These are phyloP conservation scores for Citrus unshiu DNA, from an alignment of 345 rosid species.

Conservation along the genomic window DNA sequence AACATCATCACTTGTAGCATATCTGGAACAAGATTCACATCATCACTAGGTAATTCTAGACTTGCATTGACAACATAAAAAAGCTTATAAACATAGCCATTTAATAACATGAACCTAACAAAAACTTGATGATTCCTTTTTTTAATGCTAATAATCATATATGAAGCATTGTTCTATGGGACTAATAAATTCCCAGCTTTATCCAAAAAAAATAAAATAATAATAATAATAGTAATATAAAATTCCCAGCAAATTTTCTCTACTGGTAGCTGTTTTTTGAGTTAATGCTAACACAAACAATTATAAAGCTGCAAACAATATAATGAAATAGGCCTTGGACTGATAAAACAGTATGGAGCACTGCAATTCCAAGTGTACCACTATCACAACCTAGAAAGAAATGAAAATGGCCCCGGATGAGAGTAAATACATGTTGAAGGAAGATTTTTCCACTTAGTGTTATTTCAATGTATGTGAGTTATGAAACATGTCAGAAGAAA, in stretches of 20 bases:
- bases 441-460: neutral
- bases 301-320: neutral
- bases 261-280: neutral
- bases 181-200: neutral
- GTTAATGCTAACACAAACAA: neutral
- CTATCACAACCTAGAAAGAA: neutral
- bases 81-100: neutral
- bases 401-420: neutral
- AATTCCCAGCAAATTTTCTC: neutral
- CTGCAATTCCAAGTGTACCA: neutral
- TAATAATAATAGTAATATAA: neutral
- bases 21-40: slow-evolving; percentile 38
- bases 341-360: neutral
- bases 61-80: neutral
- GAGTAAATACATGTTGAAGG: neutral
- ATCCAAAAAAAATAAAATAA: too few species aligned
- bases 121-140: neutral
- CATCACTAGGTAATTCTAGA: neutral
- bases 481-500: neutral
- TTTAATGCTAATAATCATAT: neutral
- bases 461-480: neutral
- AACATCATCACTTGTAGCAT: slow-evolving; percentile 62
- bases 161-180: neutral
- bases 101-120: neutral
- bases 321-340: neutral